phyloP scores from a whole-genome alignment of 768 basidiomycete genomes.

The Pisolithus sp. region DNA sequence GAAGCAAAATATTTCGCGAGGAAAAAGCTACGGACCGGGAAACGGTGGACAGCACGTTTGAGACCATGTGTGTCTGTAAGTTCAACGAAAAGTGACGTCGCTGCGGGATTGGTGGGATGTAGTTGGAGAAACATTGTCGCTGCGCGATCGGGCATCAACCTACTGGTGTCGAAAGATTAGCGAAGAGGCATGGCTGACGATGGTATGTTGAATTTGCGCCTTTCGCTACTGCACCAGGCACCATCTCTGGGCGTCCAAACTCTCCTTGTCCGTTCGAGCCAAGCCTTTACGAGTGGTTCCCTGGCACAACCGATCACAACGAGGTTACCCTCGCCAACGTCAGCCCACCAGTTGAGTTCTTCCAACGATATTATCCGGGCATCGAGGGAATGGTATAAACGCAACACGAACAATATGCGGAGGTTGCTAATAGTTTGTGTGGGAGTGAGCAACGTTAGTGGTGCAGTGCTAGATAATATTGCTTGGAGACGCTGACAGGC shows the following conservation, averaged over 20 bases:
- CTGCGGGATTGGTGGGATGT: slow-evolving; percentile 17
- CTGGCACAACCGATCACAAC: slow-evolving; percentile 48
- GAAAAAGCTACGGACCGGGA: slow-evolving; percentile 72
- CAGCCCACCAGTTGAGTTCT: slow-evolving; percentile 28
- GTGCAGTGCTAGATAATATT: slow-evolving; percentile 49
- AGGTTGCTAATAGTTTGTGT: slow-evolving; percentile 48
- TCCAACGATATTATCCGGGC: slow-evolving; percentile 45
- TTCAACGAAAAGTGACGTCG: slow-evolving; percentile 51
- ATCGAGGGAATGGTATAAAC: slow-evolving; percentile 66
- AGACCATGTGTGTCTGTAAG: slow-evolving; percentile 51
- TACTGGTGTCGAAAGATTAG: background rate
- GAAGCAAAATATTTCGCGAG: too few species aligned
- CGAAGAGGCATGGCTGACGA: slow-evolving; percentile 14
- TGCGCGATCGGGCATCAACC: slow-evolving; percentile 42
- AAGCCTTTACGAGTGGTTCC: slow-evolving; percentile 25
- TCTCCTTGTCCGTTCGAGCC: slow-evolving; percentile 23
- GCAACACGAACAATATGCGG: slow-evolving; percentile 61
- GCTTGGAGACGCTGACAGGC: slow-evolving; percentile 57
- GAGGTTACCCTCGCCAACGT: slow-evolving; percentile 39
- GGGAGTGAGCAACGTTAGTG: slow-evolving; percentile 48
- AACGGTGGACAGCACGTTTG: slow-evolving; percentile 64
- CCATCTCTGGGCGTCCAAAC: slow-evolving; percentile 17
- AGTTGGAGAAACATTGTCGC: slow-evolving; percentile 5
- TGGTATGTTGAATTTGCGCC: slow-evolving; percentile 11
- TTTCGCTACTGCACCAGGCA: slow-evolving; percentile 9